A percentile compares a stretch with the other conserved stretches of the same genome.
These are phyloP conservation scores for Phialophora chinensis DNA, from an alignment of 2,329 filamentous ascomycete genomes.

Conservation along the genomic window DNA sequence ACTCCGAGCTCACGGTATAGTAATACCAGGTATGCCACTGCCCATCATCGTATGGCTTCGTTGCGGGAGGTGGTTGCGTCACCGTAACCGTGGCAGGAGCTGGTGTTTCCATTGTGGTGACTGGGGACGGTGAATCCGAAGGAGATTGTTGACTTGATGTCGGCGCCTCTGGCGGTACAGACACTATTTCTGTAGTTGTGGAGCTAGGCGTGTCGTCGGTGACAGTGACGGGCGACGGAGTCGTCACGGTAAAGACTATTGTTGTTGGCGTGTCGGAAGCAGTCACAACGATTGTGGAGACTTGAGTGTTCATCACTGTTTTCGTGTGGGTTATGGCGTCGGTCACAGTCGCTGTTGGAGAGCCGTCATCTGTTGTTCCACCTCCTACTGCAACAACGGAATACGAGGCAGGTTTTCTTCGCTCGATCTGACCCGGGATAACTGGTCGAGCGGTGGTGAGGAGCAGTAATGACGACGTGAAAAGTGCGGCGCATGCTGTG, in stretches of 20 bases:
- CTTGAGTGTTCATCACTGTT: slow-evolving; percentile 41
- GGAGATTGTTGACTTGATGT: slow-evolving; percentile 1
- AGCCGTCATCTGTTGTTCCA: slow-evolving; percentile 35
- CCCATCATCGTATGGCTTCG: slow-evolving; percentile 41
- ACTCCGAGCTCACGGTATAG: slow-evolving; percentile 27
- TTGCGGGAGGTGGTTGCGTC: slow-evolving; percentile 34
- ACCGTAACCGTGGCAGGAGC: slow-evolving; percentile 33
- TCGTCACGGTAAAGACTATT: slow-evolving; percentile 36
- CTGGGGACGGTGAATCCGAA: background rate
- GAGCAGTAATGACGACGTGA: slow-evolving; percentile 24
- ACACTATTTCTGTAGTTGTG: slow-evolving; percentile 19
- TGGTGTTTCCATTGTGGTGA: slow-evolving; percentile 10
- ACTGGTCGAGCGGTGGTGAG: slow-evolving; percentile 29
- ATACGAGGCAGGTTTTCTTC: slow-evolving; percentile 40
- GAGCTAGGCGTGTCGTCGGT: slow-evolving; percentile 28
- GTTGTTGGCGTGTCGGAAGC: slow-evolving; percentile 36
- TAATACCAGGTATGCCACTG: slow-evolving; percentile 44
- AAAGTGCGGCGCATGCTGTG: slow-evolving; percentile 12
- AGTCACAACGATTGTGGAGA: slow-evolving; percentile 39
- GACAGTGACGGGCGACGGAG: slow-evolving; percentile 30
- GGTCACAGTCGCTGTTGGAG: slow-evolving; percentile 38
- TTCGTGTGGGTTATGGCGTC: slow-evolving; percentile 38
- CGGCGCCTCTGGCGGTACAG: slow-evolving; percentile 6
- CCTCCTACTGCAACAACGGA: slow-evolving; percentile 46
- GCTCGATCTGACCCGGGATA: slow-evolving; percentile 21